phyloP scores from a whole-genome alignment of 257 asterid species.

The Solanum acaule region DNA sequence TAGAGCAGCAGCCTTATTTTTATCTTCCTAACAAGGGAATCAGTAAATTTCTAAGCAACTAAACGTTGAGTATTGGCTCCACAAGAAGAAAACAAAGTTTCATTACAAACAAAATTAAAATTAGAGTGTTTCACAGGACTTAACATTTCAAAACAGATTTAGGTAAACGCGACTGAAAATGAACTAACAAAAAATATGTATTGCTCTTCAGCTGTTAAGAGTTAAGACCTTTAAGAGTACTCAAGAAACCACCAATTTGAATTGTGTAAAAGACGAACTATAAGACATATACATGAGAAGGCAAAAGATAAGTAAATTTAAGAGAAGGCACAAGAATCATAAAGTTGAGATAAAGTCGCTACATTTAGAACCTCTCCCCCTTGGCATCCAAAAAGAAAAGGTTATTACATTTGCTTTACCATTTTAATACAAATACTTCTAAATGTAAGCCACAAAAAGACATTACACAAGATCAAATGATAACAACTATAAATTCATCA shows the following conservation, averaged over 20 bases:
- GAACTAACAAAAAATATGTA: background rate
- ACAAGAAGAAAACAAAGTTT: background rate
- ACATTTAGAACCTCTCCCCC: background rate
- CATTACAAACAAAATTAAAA: slow-evolving; percentile 4
- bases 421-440: background rate
- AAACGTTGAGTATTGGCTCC: background rate
- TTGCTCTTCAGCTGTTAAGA: background rate
- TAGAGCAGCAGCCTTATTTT: slow-evolving; percentile 86
- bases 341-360: background rate
- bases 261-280: background rate
- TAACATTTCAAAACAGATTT: background rate
- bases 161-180: background rate
- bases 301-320: background rate
- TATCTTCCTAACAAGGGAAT: slow-evolving; percentile 60
- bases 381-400: background rate
- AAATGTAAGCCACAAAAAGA: background rate
- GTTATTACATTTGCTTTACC: background rate
- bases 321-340: background rate
- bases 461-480: background rate
- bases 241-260: background rate
- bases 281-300: background rate
- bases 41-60: background rate
- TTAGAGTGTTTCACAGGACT: background rate
- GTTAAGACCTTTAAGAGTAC: background rate
- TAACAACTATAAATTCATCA: background rate